Evolutionary conservation across 2,329 filamentous ascomycete genomes (phyloP), one percentile per base, ranked within the genome.

Genomic region (Sporothrix inflata): DNA sequence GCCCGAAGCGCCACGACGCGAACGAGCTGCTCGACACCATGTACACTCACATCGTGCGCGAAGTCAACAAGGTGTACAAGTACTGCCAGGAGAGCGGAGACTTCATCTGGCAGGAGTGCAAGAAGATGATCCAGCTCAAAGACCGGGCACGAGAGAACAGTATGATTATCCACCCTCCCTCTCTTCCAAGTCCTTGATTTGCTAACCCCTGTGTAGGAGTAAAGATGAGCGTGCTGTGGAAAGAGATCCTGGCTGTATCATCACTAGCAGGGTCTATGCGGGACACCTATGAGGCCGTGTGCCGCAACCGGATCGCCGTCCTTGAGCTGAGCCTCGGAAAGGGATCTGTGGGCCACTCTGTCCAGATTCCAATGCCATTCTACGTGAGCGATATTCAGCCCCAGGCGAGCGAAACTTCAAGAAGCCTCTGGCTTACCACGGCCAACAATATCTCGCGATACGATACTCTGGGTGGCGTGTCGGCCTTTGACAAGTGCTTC

Each of bases 91-190:
- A 94, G 76, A 91, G 92, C 73, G 92, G 90, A 72, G 92, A 94
- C 76, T 98, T 98, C 79, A 92, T 99, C 4, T 96, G 93, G 90
- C 92, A 91, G 77, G 94, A 99, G 79, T 93, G 93, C 2, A 94
- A 96, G 80, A 89, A 88, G 73, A 95, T 98, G 65, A 84, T 96
- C 40, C 85, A 88, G 45, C 85, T 96, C 77, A 97, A 96, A 79
- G 92, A 97, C 75, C 93, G 93, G 78, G 93, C 90, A 1, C 89
- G 91, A 72, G 93, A 95, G 80, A 86, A 89, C 55, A 84, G 87
- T 87, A 78, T 72, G 86, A 82, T 16, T 11, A 8, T 5, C 19
- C 24, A 11, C 12, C 11, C 24, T 3, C 4, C 16, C 47, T 7
- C 3, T 16, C 9, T 34, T 30, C 69, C 12, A 24, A 63, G 16